These are phyloP conservation scores for Martiniozyma asiatica DNA, from an alignment of 1,139 yeast genomes.

Conservation along the genomic window DNA sequence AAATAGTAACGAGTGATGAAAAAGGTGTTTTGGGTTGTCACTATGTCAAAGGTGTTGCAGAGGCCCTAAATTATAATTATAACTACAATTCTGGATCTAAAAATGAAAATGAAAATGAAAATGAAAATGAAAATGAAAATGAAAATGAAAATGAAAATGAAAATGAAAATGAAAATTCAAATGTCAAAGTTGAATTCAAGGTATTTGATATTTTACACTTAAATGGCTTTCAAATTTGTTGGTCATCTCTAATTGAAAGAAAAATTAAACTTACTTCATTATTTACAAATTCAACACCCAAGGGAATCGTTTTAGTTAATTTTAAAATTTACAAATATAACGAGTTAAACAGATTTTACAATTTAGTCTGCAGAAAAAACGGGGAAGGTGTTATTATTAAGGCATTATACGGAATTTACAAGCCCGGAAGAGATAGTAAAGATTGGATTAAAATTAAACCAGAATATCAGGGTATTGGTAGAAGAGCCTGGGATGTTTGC, in stretches of 20 bases:
- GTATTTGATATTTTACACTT: conserved; percentile 43
- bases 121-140: not conserved
- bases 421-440: conserved; percentile 44
- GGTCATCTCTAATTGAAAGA: conserved; percentile 5
- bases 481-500: conserved; percentile 71
- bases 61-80: no score
- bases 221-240: conserved; percentile 7
- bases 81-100: conserved; percentile 1
- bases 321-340: conserved; percentile 23
- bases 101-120: not conserved
- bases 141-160: not conserved
- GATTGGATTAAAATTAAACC: conserved; percentile 87
- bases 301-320: conserved; percentile 2
- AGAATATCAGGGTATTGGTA: conserved; percentile 75
- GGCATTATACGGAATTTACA: conserved; percentile 46
- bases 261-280: conserved; percentile 3
- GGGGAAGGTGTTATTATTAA: conserved; percentile 83
- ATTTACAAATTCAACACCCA: not conserved
- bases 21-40: conserved; percentile 27
- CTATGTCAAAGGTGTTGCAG: conserved; percentile 8
- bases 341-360: not conserved
- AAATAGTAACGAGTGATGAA: conserved; percentile 80
- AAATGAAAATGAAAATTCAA: not conserved
- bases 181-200: conserved; percentile 56
- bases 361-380: conserved; percentile 26